Evolutionary conservation across 345 rosid species (phyloP), one percentile per base, ranked within the genome.

Genomic region (Boechera stricta): DNA sequence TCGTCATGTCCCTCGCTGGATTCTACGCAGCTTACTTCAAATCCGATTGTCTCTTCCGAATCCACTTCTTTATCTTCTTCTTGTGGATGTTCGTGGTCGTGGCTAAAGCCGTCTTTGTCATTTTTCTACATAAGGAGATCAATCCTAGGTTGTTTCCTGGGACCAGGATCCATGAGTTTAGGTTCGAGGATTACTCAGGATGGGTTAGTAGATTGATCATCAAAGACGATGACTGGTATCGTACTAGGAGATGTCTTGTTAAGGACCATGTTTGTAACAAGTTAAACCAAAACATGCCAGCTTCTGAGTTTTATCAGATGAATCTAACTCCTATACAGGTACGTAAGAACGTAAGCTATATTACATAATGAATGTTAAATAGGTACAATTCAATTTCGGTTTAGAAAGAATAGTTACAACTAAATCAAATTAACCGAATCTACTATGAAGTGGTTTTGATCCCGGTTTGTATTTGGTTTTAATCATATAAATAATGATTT

Each of bases 211-310:
- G 82, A 42, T 51, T 79, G 65, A 71, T 79, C 28, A 54, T 79
- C 12, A 79, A 79, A 68, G 65, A 79, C 15, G 82, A 79, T 59
- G 78, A 79, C 44, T 79, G 78, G 82, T 67, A 79, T 53, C 82
- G 82, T 59, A 73, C 36, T 4, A 73, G 68, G 28, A 79, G 78
- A 73, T 79, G 82, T 54, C 74, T 79, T 61, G 69, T 60, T 45
- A 73, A 67, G 13, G 51, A 28, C n/a, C 73, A 73, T 67, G 70
- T 67, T 48, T 79, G 82, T 73, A 67, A 44, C 69, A 35, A 28
- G 5, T 24, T 78, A 16, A 73, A 52, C 56, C 64, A 78, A 11
- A 67, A 60, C 66, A 79, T 79, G 65, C 0, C 82, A 45, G 69
- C 51, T 60, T 73, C 82, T 16, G 60, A 67, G 69, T 79, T 67